Evolutionary conservation across 108 stramenopile genomes (phyloP).

Genomic region (Aurantiochytrium sp.): DNA sequence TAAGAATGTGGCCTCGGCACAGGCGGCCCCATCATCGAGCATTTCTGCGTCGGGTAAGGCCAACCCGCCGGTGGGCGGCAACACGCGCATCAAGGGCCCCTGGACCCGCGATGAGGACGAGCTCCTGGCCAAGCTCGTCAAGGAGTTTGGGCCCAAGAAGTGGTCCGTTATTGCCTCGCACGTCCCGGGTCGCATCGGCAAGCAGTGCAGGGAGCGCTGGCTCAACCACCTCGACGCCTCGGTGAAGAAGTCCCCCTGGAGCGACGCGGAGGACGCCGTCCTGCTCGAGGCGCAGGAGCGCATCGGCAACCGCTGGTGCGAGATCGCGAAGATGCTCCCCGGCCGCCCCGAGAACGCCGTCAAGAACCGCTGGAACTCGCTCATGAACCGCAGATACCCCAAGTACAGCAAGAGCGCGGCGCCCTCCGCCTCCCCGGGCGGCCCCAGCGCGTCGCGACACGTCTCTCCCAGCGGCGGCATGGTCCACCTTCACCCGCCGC

Average conservation of each 20-base stretch:
- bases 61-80: background rate
- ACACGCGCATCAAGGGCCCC: slow-evolving; percentile 37
- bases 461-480: background rate
- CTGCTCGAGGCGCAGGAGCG: background rate
- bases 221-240: slow-evolving; percentile 41
- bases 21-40: background rate
- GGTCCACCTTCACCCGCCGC: too few species aligned
- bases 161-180: slow-evolving; percentile 37
- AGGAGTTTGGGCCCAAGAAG: slow-evolving; percentile 32
- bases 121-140: slow-evolving; percentile 28
- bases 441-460: background rate
- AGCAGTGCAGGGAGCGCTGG: slow-evolving; percentile 45
- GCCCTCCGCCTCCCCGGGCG: background rate
- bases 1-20: background rate
- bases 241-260: slow-evolving; percentile 36
- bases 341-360: slow-evolving; percentile 64
- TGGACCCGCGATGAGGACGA: slow-evolving; percentile 38
- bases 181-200: slow-evolving; percentile 35
- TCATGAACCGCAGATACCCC: slow-evolving; percentile 62
- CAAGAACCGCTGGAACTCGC: slow-evolving; percentile 64
- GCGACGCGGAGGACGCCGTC: slow-evolving; percentile 35
- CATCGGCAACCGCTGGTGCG: slow-evolving; percentile 59
- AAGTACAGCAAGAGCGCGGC: background rate
- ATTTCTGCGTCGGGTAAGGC: background rate
- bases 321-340: slow-evolving; percentile 63